Conservation (phyloP, 192 early-diverging fungal genomes). For the Mortierella alpina region DNA sequence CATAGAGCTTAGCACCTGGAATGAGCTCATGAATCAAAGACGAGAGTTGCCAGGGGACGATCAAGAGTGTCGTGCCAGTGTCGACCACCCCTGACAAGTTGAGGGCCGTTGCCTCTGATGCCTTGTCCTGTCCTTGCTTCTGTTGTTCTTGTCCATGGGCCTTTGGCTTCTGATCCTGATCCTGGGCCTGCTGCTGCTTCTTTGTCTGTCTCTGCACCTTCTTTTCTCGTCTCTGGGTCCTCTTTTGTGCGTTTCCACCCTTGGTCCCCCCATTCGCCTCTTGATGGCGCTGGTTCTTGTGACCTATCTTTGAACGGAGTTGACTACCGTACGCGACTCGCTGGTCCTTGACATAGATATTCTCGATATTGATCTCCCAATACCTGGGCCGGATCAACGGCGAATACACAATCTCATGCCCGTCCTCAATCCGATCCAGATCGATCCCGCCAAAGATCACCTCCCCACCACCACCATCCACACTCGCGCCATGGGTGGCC, state of each 20-base stretch:
- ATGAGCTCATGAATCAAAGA: slow-evolving; percentile 14
- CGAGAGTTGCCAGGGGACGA: slow-evolving; percentile 30
- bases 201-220: no score
- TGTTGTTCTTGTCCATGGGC: no score
- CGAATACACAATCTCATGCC: slow-evolving; percentile 9
- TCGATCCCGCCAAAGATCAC: slow-evolving; percentile 45
- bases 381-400: slow-evolving; percentile 62
- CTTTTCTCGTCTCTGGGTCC: no score
- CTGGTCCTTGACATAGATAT: slow-evolving; percentile 28
- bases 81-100: slow-evolving; percentile 54
- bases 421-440: background rate
- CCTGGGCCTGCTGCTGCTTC: background rate
- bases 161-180: no score
- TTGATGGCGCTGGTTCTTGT: no score
- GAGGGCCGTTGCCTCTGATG: no score
- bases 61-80: slow-evolving; percentile 56
- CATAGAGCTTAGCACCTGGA: background rate
- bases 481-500: background rate
- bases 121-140: no score
- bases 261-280: no score
- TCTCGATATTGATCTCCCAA: slow-evolving; percentile 63
- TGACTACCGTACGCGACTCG: background rate
- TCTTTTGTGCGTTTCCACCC: no score
- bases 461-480: slow-evolving; percentile 47
- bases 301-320: no score